A percentile compares a stretch with the other conserved stretches of the same genome.
Evolutionary conservation across 768 basidiomycete genomes (phyloP).

Genomic region (Rhodosporidiobolus sp.): DNA sequence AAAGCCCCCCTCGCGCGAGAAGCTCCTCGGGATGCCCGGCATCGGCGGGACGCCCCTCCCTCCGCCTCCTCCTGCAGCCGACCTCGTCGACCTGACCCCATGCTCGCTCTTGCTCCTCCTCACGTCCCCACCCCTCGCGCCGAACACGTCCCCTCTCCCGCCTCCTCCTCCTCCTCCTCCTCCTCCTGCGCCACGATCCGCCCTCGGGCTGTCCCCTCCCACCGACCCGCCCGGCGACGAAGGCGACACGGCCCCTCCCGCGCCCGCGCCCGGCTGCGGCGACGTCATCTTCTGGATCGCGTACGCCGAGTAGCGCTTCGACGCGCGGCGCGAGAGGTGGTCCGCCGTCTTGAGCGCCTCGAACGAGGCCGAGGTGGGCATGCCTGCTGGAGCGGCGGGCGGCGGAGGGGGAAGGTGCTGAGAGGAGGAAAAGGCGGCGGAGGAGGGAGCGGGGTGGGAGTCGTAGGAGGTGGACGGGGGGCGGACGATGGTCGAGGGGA

Average conservation of each 20-base stretch:
- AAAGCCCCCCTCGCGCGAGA: neutral
- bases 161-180: too few relatives aligned
- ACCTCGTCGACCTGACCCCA: neutral
- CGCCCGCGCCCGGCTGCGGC: conserved; percentile 24
- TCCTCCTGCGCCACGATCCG: neutral
- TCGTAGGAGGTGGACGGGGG: conserved; percentile 13
- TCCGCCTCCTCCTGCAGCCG: neutral
- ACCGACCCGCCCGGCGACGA: neutral
- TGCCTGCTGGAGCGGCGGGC: neutral
- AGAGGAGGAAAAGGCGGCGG: neutral
- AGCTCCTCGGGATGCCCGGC: conserved; percentile 4
- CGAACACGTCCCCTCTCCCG: conserved; percentile 4
- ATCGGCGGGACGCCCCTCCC: too few relatives aligned
- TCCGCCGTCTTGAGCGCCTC: conserved; percentile 85
- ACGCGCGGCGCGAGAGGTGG: conserved; percentile 81
- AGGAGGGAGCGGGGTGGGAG: neutral
- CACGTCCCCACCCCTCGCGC: neutral
- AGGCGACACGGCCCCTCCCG: neutral
- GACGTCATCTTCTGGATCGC: conserved; percentile 91
- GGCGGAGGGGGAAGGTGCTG: neutral
- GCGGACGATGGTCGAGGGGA: conserved; percentile 14
- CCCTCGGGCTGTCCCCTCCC: neutral
- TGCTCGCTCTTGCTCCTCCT: conserved; percentile 20
- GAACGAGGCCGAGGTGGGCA: conserved; percentile 56
- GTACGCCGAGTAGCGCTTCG: conserved; percentile 92